phyloP scores from a whole-genome alignment of 2,329 filamentous ascomycete species.

The Didymella segeticola region DNA sequence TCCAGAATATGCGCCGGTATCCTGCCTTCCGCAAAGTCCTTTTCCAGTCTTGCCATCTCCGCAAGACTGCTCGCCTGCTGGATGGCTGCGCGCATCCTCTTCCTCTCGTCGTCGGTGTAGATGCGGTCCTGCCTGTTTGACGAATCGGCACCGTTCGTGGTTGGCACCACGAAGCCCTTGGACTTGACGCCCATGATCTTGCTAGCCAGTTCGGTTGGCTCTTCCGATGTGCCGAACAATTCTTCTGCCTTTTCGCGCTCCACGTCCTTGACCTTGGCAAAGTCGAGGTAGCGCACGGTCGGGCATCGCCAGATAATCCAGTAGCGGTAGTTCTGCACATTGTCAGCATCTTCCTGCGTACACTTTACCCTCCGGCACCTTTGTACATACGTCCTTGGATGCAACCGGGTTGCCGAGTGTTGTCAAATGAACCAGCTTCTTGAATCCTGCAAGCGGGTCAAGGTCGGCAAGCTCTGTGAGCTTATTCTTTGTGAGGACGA shows the following conservation, averaged over 20 bases:
- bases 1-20: slow-evolving; percentile 63
- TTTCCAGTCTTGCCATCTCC: slow-evolving; percentile 89
- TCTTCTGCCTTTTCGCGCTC: slow-evolving; percentile 79
- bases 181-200: slow-evolving; percentile 85
- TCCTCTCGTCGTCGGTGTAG: slow-evolving; percentile 85
- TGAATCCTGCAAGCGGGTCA: slow-evolving; percentile 75
- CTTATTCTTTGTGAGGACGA: slow-evolving; percentile 85
- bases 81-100: slow-evolving; percentile 84
- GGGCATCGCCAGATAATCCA: slow-evolving; percentile 91
- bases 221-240: slow-evolving; percentile 80
- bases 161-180: slow-evolving; percentile 69
- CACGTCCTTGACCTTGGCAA: slow-evolving; percentile 84
- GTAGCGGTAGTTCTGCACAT: slow-evolving; percentile 79
- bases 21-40: slow-evolving; percentile 86
- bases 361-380: background rate
- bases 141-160: slow-evolving; percentile 42
- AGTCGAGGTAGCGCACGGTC: slow-evolving; percentile 87
- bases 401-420: slow-evolving; percentile 88
- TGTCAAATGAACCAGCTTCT: slow-evolving; percentile 77
- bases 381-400: slow-evolving; percentile 77
- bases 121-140: slow-evolving; percentile 65
- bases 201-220: slow-evolving; percentile 78
- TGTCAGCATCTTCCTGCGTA: background rate
- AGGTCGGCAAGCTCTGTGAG: slow-evolving; percentile 85
- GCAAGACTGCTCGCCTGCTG: slow-evolving; percentile 85